These are phyloP conservation scores for Leucoagaricus sp. DNA, from an alignment of 1,284 basidiomycete species.

Conservation along the genomic window DNA sequence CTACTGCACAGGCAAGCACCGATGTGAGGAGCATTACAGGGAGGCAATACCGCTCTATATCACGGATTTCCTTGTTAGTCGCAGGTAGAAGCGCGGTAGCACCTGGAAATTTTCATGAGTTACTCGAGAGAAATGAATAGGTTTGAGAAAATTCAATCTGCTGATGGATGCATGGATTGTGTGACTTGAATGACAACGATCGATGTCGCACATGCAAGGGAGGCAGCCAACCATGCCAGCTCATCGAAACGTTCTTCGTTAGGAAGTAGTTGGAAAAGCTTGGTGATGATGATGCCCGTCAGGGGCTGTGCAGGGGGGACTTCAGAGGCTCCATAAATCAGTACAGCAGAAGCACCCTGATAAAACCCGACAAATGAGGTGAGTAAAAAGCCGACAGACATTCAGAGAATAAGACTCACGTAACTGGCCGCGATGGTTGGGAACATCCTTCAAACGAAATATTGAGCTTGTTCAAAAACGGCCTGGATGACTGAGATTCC, in stretches of 20 bases:
- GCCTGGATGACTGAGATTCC: slow-evolving; percentile 59
- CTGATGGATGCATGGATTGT: slow-evolving; percentile 61
- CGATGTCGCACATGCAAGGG: slow-evolving; percentile 50
- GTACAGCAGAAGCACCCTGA: slow-evolving; percentile 61
- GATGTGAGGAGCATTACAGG: slow-evolving; percentile 57
- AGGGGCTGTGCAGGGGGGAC: slow-evolving; percentile 63
- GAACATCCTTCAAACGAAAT: slow-evolving; percentile 48
- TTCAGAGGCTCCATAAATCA: slow-evolving; percentile 60
- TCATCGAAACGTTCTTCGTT: slow-evolving; percentile 46
- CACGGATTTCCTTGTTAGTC: slow-evolving; percentile 43
- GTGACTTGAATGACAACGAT: slow-evolving; percentile 60
- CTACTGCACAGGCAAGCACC: slow-evolving; percentile 50
- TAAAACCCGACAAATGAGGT: too few relatives aligned
- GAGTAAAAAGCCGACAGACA: neutral
- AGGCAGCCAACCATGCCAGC: slow-evolving; percentile 56
- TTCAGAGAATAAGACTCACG: slow-evolving; percentile 33
- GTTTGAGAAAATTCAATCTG: slow-evolving; percentile 39
- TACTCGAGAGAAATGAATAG: too few relatives aligned
- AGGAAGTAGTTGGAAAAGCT: slow-evolving; percentile 51
- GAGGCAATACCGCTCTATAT: slow-evolving; percentile 63
- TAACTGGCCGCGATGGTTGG: slow-evolving; percentile 54
- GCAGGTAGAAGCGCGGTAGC: slow-evolving; percentile 48
- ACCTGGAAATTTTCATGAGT: too few relatives aligned
- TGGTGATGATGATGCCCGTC: slow-evolving; percentile 54
- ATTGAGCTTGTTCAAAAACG: slow-evolving; percentile 48